Conservation (phyloP, 2,329 filamentous ascomycete species). For the Hypoxylon sp. region DNA sequence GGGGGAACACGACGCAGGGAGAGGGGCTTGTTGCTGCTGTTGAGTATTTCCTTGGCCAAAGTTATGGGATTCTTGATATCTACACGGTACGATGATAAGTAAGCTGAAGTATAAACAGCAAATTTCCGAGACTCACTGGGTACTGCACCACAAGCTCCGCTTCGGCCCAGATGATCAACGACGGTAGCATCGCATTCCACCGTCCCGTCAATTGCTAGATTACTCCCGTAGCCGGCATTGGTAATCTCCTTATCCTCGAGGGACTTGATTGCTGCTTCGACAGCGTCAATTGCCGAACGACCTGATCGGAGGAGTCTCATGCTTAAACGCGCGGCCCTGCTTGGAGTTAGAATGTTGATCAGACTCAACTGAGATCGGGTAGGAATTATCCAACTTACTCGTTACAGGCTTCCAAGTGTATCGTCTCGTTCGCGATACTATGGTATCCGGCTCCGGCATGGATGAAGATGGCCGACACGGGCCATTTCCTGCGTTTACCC, state of each 20-base stretch:
- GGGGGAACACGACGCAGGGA: slow-evolving; percentile 90
- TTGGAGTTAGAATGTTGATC: slow-evolving; percentile 11
- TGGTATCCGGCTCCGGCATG: slow-evolving; percentile 97
- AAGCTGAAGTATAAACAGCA: not conserved
- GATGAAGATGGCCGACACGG: slow-evolving; percentile 80
- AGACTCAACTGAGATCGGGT: not conserved
- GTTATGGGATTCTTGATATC: slow-evolving; percentile 94
- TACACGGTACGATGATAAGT: slow-evolving; percentile 52
- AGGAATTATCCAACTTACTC: slow-evolving; percentile 70
- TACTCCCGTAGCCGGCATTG: slow-evolving; percentile 96
- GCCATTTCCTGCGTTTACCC: slow-evolving; percentile 51
- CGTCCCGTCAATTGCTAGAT: slow-evolving; percentile 87
- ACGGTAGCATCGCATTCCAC: slow-evolving; percentile 97
- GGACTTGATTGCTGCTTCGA: slow-evolving; percentile 87
- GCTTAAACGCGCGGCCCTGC: slow-evolving; percentile 82
- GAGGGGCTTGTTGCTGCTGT: slow-evolving; percentile 79
- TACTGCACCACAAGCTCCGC: slow-evolving; percentile 92
- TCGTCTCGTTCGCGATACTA: slow-evolving; percentile 83
- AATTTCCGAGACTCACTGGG: slow-evolving; percentile 71
- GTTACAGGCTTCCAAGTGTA: slow-evolving; percentile 87
- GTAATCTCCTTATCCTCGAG: slow-evolving; percentile 96
- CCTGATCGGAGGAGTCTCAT: slow-evolving; percentile 86
- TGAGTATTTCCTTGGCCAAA: slow-evolving; percentile 84
- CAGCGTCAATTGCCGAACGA: slow-evolving; percentile 84
- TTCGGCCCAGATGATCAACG: slow-evolving; percentile 89